Conservation (phyloP, 306 rosid genomes). For the Citrullus amarus region DNA sequence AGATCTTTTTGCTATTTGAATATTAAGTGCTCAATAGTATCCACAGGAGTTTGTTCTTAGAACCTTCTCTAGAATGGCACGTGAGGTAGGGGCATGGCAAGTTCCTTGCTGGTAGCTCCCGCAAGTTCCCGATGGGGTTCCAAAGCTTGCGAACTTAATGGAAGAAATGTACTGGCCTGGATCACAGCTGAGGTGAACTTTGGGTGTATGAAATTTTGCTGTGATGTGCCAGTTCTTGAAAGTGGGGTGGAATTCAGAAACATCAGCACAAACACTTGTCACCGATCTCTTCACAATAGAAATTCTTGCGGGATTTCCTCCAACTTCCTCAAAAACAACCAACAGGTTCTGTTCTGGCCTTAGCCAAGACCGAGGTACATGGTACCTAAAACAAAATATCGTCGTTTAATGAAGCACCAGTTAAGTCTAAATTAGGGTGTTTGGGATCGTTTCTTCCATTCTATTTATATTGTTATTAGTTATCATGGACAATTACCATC, state of each 20-base stretch:
- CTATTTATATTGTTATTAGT: neutral
- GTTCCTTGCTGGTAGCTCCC: slow-evolving; percentile 73
- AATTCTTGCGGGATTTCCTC: slow-evolving; percentile 77
- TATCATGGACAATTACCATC: slow-evolving; percentile 38
- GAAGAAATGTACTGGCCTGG: slow-evolving; percentile 68
- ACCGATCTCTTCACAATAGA: slow-evolving; percentile 73
- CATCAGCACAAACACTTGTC: slow-evolving; percentile 71
- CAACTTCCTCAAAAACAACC: slow-evolving; percentile 88
- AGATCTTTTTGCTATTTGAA: neutral
- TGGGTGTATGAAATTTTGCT: slow-evolving; percentile 59
- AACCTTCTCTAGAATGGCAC: slow-evolving; percentile 60
- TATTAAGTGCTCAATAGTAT: neutral
- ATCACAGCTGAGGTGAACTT: slow-evolving; percentile 72
- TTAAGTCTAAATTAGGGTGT: neutral
- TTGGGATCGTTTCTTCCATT: neutral
- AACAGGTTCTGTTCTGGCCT: slow-evolving; percentile 69
- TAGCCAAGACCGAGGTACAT: slow-evolving; percentile 88
- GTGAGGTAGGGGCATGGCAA: slow-evolving; percentile 69
- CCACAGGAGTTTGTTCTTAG: neutral
- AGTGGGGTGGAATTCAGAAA: slow-evolving; percentile 77
- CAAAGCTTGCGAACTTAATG: slow-evolving; percentile 90
- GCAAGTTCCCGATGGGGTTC: slow-evolving; percentile 86
- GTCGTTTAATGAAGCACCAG: neutral
- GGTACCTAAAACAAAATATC: slow-evolving; percentile 56
- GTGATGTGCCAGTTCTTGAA: slow-evolving; percentile 83